These are phyloP conservation scores for Dendrobium huoshanense DNA, from an alignment of 106 monocot species.

Conservation along the genomic window DNA sequence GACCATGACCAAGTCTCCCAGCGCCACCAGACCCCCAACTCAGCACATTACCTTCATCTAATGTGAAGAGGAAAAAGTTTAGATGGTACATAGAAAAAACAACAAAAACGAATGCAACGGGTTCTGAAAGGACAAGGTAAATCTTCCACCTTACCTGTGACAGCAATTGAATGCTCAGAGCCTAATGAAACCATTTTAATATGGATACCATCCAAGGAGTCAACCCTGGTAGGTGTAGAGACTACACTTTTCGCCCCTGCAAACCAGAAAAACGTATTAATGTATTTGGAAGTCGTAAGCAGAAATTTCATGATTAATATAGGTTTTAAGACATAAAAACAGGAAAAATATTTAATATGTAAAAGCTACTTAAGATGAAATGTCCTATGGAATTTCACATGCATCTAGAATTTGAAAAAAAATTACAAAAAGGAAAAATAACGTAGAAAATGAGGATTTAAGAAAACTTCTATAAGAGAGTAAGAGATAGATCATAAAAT, in stretches of 20 bases:
- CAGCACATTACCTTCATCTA: conserved; percentile 73
- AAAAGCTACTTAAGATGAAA: no score
- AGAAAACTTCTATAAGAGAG: no score
- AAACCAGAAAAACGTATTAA: background rate
- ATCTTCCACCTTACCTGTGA: conserved; percentile 56
- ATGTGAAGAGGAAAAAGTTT: background rate
- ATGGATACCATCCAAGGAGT: conserved; percentile 49
- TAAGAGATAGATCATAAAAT: no score
- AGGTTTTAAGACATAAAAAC: background rate
- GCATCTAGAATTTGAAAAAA: no score
- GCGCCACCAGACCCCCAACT: conserved; percentile 87
- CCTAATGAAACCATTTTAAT: conserved; percentile 71
- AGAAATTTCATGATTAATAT: background rate
- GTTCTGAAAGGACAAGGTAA: background rate
- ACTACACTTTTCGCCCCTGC: conserved; percentile 43
- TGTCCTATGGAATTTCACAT: no score
- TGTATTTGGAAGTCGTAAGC: background rate
- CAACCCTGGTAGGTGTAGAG: conserved; percentile 61
- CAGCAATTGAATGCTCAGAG: conserved; percentile 87
- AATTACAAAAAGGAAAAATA: no score
- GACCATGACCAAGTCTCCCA: conserved; percentile 97
- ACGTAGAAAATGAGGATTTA: no score
- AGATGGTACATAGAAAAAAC: background rate
- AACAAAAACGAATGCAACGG: background rate
- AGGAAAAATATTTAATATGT: background rate